Evolutionary conservation across 768 basidiomycete species (phyloP), one percentile per base, ranked within the genome.

Genomic region (Termitomyces sp.): DNA sequence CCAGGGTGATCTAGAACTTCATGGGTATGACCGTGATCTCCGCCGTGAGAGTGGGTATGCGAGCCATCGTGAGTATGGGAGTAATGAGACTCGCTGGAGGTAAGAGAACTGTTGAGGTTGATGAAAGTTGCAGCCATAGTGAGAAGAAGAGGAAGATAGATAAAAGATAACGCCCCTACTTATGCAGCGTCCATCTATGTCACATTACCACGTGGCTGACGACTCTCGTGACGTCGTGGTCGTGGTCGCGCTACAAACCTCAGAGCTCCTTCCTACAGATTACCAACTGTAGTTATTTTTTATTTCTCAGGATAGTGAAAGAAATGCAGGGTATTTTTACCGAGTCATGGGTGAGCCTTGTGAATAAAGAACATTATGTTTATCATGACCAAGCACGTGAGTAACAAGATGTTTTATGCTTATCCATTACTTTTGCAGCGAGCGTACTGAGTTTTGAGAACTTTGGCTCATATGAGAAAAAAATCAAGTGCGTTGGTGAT

Each of bases 11-110:
- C 93, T 49, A 96, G 79, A 65, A 91, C 86, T 61, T 98, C 96
- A 69, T 98, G 96, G 0, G 94, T 94, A 65, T 98, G 96, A 4
- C 95, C 95, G 66, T 98, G 95, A 54, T 95, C 94, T 44, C 78
- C 80, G 10, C 74, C 81, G 64, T 84, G 85, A 48, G 80, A 77
- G 61, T 88, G 86, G 12, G 71, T 73, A 18, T 30, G 26, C 10
- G 67, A 69, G 14, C 67, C 74, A 72, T 65, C 82, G 67, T 92
- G 88, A 12, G 81, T 74, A 65, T 87, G 85, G 3, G 69, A 53
- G 47, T 76, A 70, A 18, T 68, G 58, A 14, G 70, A 58, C 38
- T 75, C 73, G 16, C 58, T 59, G 4, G 64, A 67, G 4, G 68
- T 57, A 13, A 77, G 63, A 43, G 88, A 79, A 61, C 73, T 89